Percentiles rank a stretch among this genome's conserved stretches.
Evolutionary conservation across 2,329 filamentous ascomycete species (phyloP).

Genomic region (Botrytis fabae): DNA sequence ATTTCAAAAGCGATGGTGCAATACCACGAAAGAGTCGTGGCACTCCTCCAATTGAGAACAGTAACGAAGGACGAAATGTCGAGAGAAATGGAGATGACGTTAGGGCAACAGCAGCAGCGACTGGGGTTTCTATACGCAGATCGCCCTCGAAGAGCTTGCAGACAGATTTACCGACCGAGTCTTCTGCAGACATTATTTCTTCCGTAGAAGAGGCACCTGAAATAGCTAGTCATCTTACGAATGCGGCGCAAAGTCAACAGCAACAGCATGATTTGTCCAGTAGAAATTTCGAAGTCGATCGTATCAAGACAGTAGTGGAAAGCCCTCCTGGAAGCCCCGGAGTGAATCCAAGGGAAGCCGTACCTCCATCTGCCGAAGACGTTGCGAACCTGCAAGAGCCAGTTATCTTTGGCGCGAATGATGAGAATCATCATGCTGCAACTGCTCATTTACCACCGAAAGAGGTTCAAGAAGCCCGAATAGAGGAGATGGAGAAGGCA

Average conservation of each 20-base stretch:
- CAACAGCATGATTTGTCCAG: conserved; percentile 20
- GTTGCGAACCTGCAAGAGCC: conserved; percentile 37
- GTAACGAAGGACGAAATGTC: conserved; percentile 28
- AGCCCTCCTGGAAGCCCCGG: conserved; percentile 39
- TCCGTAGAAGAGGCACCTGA: conserved; percentile 33
- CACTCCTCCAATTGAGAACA: conserved; percentile 32
- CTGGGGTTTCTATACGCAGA: conserved; percentile 31
- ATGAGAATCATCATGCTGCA: conserved; percentile 35
- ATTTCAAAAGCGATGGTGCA: conserved; percentile 32
- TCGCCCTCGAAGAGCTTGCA: conserved; percentile 40
- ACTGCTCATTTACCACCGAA: conserved; percentile 50
- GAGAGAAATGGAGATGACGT: conserved; percentile 25
- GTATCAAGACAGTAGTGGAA: conserved; percentile 33
- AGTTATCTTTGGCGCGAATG: conserved; percentile 31
- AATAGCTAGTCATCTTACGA: conserved; percentile 28
- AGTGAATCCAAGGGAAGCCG: conserved; percentile 38
- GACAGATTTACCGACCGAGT: conserved; percentile 35
- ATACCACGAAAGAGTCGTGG: conserved; percentile 35
- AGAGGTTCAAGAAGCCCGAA: conserved; percentile 50
- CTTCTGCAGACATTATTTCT: conserved; percentile 31
- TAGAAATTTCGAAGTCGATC: conserved; percentile 34
- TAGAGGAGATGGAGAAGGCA: conserved; percentile 42
- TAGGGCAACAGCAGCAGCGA: conserved; percentile 17
- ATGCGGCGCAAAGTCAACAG: conserved; percentile 24
- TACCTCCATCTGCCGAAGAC: conserved; percentile 42